Evolutionary conservation across 75 land plant genomes (phyloP).

Genomic region (Chamaecyparis obtusa): DNA sequence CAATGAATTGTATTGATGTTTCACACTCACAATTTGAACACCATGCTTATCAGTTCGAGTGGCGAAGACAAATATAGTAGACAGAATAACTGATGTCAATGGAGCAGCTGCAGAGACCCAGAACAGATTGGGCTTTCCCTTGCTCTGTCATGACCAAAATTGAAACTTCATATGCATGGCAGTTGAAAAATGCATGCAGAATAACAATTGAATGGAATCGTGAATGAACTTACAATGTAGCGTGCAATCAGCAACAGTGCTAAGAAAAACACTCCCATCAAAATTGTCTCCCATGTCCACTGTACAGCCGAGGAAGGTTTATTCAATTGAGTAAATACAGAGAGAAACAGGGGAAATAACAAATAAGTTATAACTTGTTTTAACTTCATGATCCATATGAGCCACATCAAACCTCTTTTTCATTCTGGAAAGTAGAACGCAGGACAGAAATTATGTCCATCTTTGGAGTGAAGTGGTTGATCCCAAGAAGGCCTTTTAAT

Average conservation of each 20-base stretch:
- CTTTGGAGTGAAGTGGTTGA: constrained; percentile 64
- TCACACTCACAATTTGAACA: constrained; percentile 63
- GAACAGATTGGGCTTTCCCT: constrained; percentile 66
- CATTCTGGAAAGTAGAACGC: constrained; percentile 58
- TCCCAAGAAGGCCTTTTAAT: constrained; percentile 55
- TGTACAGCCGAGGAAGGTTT: constrained; percentile 19
- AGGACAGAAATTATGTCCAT: constrained; percentile 82
- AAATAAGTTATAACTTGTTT: background rate
- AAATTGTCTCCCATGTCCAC: constrained; percentile 67
- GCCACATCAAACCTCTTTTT: constrained; percentile 53
- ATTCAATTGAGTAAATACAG: background rate
- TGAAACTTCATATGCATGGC: background rate
- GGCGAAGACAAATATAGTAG: constrained; percentile 69
- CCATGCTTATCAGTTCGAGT: constrained; percentile 69
- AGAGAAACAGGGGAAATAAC: constrained; percentile 3
- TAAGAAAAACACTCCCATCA: constrained; percentile 61
- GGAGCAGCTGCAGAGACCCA: constrained; percentile 95
- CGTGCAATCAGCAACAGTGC: constrained; percentile 37
- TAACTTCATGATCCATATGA: background rate
- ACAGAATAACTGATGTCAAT: constrained; percentile 75
- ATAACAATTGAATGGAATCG: background rate
- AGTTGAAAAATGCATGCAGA: background rate
- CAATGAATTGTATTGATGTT: background rate
- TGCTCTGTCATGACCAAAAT: constrained; percentile 40
- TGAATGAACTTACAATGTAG: constrained; percentile 32